Evolutionary conservation across 179 eudicot species (phyloP).

Genomic region (Spergularia azorica): DNA sequence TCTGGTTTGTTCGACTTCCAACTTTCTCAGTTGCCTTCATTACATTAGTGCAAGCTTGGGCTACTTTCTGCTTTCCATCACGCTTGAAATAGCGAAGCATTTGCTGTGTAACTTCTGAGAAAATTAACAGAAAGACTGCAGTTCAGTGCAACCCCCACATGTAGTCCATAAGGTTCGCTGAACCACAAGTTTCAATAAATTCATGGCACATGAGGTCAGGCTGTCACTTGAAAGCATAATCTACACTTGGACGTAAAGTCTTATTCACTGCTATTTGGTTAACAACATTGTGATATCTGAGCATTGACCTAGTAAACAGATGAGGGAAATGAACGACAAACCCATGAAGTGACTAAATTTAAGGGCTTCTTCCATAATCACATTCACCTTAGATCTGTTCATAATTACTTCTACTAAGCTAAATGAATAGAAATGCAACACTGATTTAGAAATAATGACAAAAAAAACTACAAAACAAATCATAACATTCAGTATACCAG

Average conservation of each 20-base stretch:
- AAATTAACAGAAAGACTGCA: not conserved
- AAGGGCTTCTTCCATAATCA: not conserved
- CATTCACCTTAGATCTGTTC: not conserved
- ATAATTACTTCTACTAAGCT: not conserved
- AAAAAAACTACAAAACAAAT: not conserved
- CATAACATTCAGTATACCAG: not conserved
- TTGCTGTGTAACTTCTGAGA: conserved; percentile 57
- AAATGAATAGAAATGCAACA: not conserved
- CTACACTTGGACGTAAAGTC: not conserved
- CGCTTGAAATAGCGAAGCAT: conserved; percentile 48
- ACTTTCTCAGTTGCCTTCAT: conserved; percentile 23
- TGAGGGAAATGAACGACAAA: not conserved
- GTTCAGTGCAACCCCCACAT: not conserved
- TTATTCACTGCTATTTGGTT: not conserved
- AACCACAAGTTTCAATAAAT: not conserved
- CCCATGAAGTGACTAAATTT: not conserved
- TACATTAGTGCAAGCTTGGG: conserved; percentile 20
- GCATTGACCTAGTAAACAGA: not conserved
- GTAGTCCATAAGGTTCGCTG: not conserved
- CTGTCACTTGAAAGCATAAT: not conserved
- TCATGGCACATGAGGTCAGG: not conserved
- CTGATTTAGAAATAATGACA: not conserved
- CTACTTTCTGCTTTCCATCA: conserved; percentile 34
- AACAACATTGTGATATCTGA: not conserved
- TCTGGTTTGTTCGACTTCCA: conserved; percentile 30